phyloP scores from a whole-genome alignment of 352 stramenopile genomes.

The Phytophthora litchii region DNA sequence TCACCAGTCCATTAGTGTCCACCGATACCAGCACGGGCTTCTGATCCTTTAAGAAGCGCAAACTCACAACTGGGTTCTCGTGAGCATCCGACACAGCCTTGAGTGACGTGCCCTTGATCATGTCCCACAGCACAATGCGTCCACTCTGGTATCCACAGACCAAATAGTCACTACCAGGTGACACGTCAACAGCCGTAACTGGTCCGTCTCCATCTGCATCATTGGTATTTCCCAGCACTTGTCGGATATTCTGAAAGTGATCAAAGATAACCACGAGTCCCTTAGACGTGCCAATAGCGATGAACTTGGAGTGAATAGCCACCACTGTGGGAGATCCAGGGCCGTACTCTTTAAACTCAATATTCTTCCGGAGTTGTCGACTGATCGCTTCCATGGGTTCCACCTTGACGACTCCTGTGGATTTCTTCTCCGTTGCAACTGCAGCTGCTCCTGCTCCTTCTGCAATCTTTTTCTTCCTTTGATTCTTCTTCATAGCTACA shows the following conservation, averaged over 20 bases:
- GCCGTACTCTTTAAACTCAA: conserved; percentile 92
- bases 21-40: conserved; percentile 86
- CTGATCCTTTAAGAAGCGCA: conserved; percentile 87
- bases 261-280: conserved; percentile 96
- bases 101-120: conserved; percentile 93
- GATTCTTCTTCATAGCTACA: conserved; percentile 43
- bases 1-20: conserved; percentile 91
- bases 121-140: conserved; percentile 96
- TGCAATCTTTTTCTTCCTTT: conserved; percentile 59
- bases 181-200: conserved; percentile 90
- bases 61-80: conserved; percentile 87
- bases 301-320: conserved; percentile 97
- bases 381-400: conserved; percentile 91
- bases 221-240: conserved; percentile 89
- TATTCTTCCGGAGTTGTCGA: conserved; percentile 90
- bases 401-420: conserved; percentile 86
- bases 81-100: conserved; percentile 92
- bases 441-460: conserved; percentile 28
- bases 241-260: conserved; percentile 94
- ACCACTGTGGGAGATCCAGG: conserved; percentile 92
- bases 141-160: conserved; percentile 94
- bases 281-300: conserved; percentile 95
- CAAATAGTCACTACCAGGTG: conserved; percentile 88
- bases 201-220: conserved; percentile 75
- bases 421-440: conserved; percentile 50